Evolutionary conservation across 1,139 yeast species (phyloP).

Genomic region (Kodamaea ohmeri): DNA sequence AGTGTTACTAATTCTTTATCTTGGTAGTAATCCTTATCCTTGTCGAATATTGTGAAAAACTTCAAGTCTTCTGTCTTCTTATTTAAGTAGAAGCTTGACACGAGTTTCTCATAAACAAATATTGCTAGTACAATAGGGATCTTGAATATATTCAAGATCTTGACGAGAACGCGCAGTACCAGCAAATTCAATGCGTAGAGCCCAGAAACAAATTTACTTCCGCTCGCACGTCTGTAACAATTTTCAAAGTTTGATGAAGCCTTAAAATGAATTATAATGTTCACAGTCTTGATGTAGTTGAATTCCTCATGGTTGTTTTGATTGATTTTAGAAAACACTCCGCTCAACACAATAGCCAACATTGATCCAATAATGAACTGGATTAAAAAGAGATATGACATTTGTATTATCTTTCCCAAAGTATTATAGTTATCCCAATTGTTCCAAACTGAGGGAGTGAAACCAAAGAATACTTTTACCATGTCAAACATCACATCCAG

Average conservation of each 20-base stretch:
- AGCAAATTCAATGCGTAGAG: slow-evolving; percentile 7
- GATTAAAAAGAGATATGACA: slow-evolving; percentile 54
- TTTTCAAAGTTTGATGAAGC: slow-evolving; percentile 16
- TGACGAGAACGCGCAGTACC: slow-evolving; percentile 5
- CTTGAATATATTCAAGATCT: slow-evolving; percentile 26
- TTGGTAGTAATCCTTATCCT: slow-evolving; percentile 28
- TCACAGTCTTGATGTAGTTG: slow-evolving; percentile 40
- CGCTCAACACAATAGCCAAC: slow-evolving; percentile 55
- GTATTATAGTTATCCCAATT: slow-evolving; percentile 53
- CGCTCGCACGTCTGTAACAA: slow-evolving; percentile 8
- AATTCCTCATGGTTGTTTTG: slow-evolving; percentile 42
- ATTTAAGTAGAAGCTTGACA: slow-evolving; percentile 20
- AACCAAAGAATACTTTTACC: slow-evolving; percentile 57
- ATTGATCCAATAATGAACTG: slow-evolving; percentile 60
- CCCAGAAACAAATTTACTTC: slow-evolving; percentile 7
- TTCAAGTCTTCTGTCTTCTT: slow-evolving; percentile 24
- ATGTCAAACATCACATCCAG: slow-evolving; percentile 53
- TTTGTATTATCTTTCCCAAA: slow-evolving; percentile 48
- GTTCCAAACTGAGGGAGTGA: slow-evolving; percentile 64
- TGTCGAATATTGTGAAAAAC: slow-evolving; percentile 35
- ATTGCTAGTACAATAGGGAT: slow-evolving; percentile 36
- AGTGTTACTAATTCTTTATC: slow-evolving; percentile 29
- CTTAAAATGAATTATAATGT: slow-evolving; percentile 34
- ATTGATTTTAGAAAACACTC: slow-evolving; percentile 40
- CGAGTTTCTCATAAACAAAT: slow-evolving; percentile 31